phyloP scores from a whole-genome alignment of 2,329 filamentous ascomycete species.

The Botrytis cinerea region DNA sequence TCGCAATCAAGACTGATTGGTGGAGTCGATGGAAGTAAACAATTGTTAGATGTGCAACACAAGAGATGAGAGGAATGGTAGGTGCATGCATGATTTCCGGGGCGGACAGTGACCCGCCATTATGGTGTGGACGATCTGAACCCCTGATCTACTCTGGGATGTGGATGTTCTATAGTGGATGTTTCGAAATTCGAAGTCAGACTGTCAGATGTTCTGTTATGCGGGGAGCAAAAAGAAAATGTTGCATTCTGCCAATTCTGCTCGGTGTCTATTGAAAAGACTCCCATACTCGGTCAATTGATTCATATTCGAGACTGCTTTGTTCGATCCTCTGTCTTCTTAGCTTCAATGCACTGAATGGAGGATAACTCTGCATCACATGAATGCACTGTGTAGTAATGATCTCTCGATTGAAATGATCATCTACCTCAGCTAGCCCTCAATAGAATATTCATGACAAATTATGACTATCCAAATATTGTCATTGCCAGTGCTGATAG shows the following conservation, averaged over 20 bases:
- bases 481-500: not conserved
- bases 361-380: not conserved
- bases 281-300: not conserved
- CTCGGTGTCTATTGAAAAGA: not conserved
- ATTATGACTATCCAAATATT: not conserved
- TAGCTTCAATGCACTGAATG: not conserved
- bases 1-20: not conserved
- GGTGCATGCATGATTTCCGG: not conserved
- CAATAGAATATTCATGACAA: not conserved
- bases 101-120: not conserved
- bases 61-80: not conserved
- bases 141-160: not conserved
- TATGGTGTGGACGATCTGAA: not conserved
- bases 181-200: not conserved
- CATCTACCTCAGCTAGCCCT: not conserved
- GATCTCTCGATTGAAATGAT: not conserved
- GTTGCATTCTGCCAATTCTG: not conserved
- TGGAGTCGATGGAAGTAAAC: not conserved
- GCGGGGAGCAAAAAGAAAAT: not conserved
- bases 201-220: not conserved
- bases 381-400: not conserved
- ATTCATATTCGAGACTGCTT: not conserved
- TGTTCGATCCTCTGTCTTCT: not conserved
- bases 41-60: not conserved
- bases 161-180: not conserved